A percentile compares a stretch with the other conserved stretches of the same genome.
These are phyloP conservation scores for Saxophila tyrrhenica DNA, from an alignment of 495 filamentous ascomycete genomes.

Conservation along the genomic window DNA sequence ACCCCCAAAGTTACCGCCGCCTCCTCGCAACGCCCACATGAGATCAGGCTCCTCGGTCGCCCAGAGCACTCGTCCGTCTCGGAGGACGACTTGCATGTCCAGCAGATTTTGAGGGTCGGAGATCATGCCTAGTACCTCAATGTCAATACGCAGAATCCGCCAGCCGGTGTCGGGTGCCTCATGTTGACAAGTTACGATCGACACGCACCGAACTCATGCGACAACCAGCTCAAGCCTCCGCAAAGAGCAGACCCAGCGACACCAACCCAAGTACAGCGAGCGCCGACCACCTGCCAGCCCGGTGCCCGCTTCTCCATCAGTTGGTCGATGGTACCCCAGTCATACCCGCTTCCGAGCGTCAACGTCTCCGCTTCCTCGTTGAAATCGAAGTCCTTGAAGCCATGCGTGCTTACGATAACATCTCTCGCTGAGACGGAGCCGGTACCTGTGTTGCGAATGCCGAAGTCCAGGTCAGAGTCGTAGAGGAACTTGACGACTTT, in stretches of 20 bases:
- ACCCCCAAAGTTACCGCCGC: constrained; percentile 24
- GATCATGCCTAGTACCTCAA: constrained; percentile 20
- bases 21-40: constrained; percentile 26
- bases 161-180: too few relatives aligned
- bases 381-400: constrained; percentile 24
- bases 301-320: constrained; percentile 21
- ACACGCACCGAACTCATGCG: too few relatives aligned
- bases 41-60: constrained; percentile 25
- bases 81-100: constrained; percentile 24
- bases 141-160: too few relatives aligned
- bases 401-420: constrained; percentile 24
- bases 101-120: constrained; percentile 29
- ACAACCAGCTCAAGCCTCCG: constrained; percentile 28
- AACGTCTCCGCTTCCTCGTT: constrained; percentile 15
- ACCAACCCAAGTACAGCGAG: constrained; percentile 23
- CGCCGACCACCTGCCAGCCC: constrained; percentile 24
- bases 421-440: constrained; percentile 22
- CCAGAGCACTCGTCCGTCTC: constrained; percentile 23
- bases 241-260: constrained; percentile 21
- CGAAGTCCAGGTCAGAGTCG: constrained; percentile 24
- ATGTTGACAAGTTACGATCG: neutral
- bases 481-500: constrained; percentile 20
- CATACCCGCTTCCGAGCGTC: constrained; percentile 21
- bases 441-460: constrained; percentile 23
- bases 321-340: constrained; percentile 20